These are phyloP conservation scores for Carex littledalei DNA, from an alignment of 176 grass and related monocot species.

Conservation along the genomic window DNA sequence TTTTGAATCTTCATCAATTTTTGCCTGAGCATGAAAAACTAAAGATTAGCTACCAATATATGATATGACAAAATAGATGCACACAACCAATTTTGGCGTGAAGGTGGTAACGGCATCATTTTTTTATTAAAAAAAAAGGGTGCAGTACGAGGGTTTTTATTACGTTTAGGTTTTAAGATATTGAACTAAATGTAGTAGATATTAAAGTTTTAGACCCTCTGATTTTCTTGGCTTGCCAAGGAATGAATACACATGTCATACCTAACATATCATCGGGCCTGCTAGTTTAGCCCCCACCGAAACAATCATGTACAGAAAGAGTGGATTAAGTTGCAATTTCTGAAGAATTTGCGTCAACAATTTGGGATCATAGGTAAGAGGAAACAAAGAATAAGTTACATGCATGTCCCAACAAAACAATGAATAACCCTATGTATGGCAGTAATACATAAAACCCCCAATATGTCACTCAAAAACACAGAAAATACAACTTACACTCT, in stretches of 20 bases:
- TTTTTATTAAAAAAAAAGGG: not conserved
- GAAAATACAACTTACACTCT: not conserved
- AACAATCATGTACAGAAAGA: not conserved
- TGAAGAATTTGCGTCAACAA: not conserved
- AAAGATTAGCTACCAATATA: not conserved
- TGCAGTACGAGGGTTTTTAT: not conserved
- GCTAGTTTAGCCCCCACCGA: not conserved
- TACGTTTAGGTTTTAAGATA: not conserved
- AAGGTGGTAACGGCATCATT: not conserved
- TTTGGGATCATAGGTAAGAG: not conserved
- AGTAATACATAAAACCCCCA: not conserved
- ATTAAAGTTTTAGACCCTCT: not conserved
- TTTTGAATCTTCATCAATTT: slow-evolving; percentile 81
- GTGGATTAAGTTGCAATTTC: not conserved
- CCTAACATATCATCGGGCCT: not conserved
- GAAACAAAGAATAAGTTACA: not conserved
- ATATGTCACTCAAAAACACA: not conserved
- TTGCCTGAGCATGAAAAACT: slow-evolving; percentile 40
- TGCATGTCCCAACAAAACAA: not conserved
- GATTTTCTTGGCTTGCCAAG: not conserved
- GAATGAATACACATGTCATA: not conserved
- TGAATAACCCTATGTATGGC: not conserved
- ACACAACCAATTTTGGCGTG: not conserved
- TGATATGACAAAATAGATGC: not conserved
- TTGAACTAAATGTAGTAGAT: not conserved